Base-by-base conservation (phyloP, 2,329 filamentous ascomycete species). In the Sclerotinia minor region DNA sequence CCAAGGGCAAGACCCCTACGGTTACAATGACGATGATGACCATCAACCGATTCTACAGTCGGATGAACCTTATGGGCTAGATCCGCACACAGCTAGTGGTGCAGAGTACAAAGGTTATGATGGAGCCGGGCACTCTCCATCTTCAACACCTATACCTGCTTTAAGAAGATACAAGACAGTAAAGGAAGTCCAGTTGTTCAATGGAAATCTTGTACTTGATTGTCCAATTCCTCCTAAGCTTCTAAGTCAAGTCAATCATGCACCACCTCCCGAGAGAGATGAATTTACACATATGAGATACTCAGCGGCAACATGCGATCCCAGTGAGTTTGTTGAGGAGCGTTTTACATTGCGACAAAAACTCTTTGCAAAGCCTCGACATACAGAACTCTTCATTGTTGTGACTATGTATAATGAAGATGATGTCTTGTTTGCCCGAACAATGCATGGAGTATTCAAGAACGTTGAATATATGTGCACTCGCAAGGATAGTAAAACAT, bases 361-460 rank as follows among this genome's bases (percentile, higher is more conserved):
- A 76, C 92, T 97, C 69, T 93, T 93, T 57, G 85, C 83, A 69
- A 96, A 92, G 1, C 83, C 89, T 47, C 88, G 95, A 71, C 94
- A 98, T 79, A 98, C 94, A 0, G 95, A 99, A 79, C 82, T 99
- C 13, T 95, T 98, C 78, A 96, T 99, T 75, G 97, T 94, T 78
- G 84, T 99, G 69, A 99, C 95, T 73, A 98, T 98, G 95, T 98
- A 97, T 82, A 99, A 99, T 79, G 95, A 99, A 80, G 92, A 97
- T 79, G 95, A 98, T 77, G 92, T 97, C 74, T 88, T 93, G 76
- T 99, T 99, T 75, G 97, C 95, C 8, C 88, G 95, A 58, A 99
- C 95, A 0, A 98, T 99, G 94, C 93, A 98, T 78, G 95, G 94
- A 67, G 92, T 99, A 68, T 96, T 99, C 91, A 93, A 96, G 79